Conservation (phyloP, 441 rosid species). For the Populus hybrid region DNA sequence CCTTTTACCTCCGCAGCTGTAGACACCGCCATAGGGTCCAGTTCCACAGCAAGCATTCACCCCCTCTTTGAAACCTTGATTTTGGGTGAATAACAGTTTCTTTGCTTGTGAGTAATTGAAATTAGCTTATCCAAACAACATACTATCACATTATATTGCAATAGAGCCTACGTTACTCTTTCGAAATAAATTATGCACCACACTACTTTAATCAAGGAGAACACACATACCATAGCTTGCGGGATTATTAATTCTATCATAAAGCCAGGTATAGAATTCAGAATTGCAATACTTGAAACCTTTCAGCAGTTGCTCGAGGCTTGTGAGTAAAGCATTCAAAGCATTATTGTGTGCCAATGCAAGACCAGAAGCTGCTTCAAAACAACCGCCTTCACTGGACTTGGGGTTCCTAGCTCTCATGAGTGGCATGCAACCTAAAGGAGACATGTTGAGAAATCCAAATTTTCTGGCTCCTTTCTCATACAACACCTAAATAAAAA, state of each 20-base stretch:
- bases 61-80: slow-evolving; percentile 47
- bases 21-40: slow-evolving; percentile 40
- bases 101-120: not conserved
- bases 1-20: slow-evolving; percentile 42
- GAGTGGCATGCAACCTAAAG: slow-evolving; percentile 50
- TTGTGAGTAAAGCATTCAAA: slow-evolving; percentile 30
- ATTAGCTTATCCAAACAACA: not conserved
- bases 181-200: not conserved
- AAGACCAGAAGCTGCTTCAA: slow-evolving; percentile 44
- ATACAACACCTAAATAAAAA: slow-evolving; percentile 35
- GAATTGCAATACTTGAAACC: slow-evolving; percentile 46
- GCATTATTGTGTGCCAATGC: slow-evolving; percentile 50
- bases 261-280: slow-evolving; percentile 41
- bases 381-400: slow-evolving; percentile 33
- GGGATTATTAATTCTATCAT: slow-evolving; percentile 34
- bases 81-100: too few species aligned
- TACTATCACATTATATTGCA: not conserved
- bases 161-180: not conserved
- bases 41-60: slow-evolving; percentile 50
- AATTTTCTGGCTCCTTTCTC: slow-evolving; percentile 54
- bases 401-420: slow-evolving; percentile 41
- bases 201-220: not conserved
- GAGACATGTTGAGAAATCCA: slow-evolving; percentile 42
- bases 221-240: slow-evolving; percentile 31
- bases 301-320: slow-evolving; percentile 30